Evolutionary conservation across 805 yeast species (phyloP), one percentile per base, ranked within the genome.

Genomic region (Saturnispora hagleri): DNA sequence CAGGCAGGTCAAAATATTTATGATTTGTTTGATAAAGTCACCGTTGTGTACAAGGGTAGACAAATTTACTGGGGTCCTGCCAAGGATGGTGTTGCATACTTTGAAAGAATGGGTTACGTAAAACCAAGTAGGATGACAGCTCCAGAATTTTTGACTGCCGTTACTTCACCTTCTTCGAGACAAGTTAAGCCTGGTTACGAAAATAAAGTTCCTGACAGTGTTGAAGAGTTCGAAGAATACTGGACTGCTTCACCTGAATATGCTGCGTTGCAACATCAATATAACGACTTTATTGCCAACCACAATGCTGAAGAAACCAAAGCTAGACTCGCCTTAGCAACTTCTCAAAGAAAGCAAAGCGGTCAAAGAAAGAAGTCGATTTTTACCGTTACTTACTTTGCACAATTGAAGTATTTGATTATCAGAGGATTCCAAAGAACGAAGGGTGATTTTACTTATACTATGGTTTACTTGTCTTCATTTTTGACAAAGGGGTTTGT

Each of bases 51-150:
- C 65, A 74, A 72, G 55, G 87, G 87, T 57, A 72, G 74, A 61
- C 86, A 81, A 62, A 75, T 81, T 49, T 82, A 63, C 59, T 82
- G 73, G 59, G 86, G 86, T 51, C 75, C 77, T 35, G 79, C 81
- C 18, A 64, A 61, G 26, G 65, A 68, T 48, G 86, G 84, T 47
- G 79, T 73, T 65, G 74, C 70, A 10, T 82, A 72, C 59, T 82
- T 82, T 58, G 64, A 73, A 56, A 69, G 70, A 17, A 81, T 82
- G 86, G 87, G 87, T 51, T 82, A 73, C 69, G 67, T 70, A 26
- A 80, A 83, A 63, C 85, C 85, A 49, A 71, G 72, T 52, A 78
- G 86, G 73, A 82, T 79, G 77, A 78, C 85, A 12, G 80, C 86
- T 31, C 82, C 86, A 10, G 87, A 82, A 64, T 82, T 72, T 61